These are phyloP conservation scores for Basipetospora chlamydospora DNA, from an alignment of 2,329 filamentous ascomycete species.

Conservation along the genomic window DNA sequence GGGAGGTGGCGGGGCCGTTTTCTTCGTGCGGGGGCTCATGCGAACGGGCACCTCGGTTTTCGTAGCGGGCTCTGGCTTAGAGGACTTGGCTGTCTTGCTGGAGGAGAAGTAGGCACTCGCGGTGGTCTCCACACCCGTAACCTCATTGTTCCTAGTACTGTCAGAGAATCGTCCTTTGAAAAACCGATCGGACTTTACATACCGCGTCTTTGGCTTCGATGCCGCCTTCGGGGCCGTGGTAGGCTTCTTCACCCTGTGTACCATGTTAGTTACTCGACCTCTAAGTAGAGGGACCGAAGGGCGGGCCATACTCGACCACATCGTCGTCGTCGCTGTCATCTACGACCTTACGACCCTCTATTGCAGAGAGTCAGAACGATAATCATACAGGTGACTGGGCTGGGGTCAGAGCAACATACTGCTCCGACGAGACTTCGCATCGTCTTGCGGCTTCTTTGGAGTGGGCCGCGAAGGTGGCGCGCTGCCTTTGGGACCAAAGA, in stretches of 20 bases:
- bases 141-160: constrained; percentile 20
- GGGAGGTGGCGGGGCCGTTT: constrained; percentile 16
- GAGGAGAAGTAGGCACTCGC: constrained; percentile 44
- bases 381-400: not conserved
- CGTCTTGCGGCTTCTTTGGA: constrained; percentile 29
- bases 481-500: constrained; percentile 68
- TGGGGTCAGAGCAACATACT: constrained; percentile 21
- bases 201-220: constrained; percentile 41
- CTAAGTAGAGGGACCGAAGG: not conserved
- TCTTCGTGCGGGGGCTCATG: constrained; percentile 36
- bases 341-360: constrained; percentile 52
- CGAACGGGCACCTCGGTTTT: constrained; percentile 31
- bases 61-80: constrained; percentile 21
- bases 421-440: constrained; percentile 20
- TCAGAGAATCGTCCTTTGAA: constrained; percentile 6
- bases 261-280: constrained; percentile 7
- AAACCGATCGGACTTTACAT: constrained; percentile 11
- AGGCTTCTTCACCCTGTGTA: constrained; percentile 37
- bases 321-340: constrained; percentile 63
- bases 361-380: constrained; percentile 10
- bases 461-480: constrained; percentile 35
- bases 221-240: constrained; percentile 30
- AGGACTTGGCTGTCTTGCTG: constrained; percentile 23
- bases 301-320: constrained; percentile 30
- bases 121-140: constrained; percentile 36